Conservation (phyloP, 495 filamentous ascomycete genomes). For the Articulospora tetracladia region DNA sequence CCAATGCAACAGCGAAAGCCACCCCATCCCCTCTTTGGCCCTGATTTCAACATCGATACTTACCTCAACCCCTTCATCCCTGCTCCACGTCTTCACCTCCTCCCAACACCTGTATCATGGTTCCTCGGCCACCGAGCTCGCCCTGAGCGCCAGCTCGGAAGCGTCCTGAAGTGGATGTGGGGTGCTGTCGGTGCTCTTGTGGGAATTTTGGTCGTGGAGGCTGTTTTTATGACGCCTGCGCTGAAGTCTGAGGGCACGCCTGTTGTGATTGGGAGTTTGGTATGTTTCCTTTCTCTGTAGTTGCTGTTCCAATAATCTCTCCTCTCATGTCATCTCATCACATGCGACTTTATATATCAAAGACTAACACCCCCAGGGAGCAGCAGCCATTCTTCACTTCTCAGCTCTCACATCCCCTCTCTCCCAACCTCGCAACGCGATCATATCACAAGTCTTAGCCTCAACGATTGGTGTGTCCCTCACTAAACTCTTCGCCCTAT, state of each 20-base stretch:
- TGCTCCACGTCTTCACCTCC: slow-evolving; percentile 35
- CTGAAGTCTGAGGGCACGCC: slow-evolving; percentile 37
- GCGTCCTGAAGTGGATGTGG: slow-evolving; percentile 45
- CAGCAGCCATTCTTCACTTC: slow-evolving; percentile 73
- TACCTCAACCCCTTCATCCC: slow-evolving; percentile 61
- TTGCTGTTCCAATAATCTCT: too few relatives aligned
- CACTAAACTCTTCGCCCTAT: slow-evolving; percentile 68
- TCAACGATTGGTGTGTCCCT: slow-evolving; percentile 63
- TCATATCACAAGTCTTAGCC: slow-evolving; percentile 69
- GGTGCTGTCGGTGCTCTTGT: slow-evolving; percentile 51
- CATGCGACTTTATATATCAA: background rate
- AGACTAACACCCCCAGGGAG: slow-evolving; percentile 48
- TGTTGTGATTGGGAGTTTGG: slow-evolving; percentile 49
- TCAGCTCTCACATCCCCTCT: slow-evolving; percentile 76
- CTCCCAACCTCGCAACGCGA: slow-evolving; percentile 73
- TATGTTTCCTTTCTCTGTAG: slow-evolving; percentile 22
- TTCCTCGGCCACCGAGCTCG: slow-evolving; percentile 47
- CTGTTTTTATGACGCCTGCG: slow-evolving; percentile 33
- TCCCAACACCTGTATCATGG: slow-evolving; percentile 44
- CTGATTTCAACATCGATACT: slow-evolving; percentile 62
- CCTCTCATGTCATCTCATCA: background rate
- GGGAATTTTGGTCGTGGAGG: slow-evolving; percentile 44
- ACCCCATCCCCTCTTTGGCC: background rate
- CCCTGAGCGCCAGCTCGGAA: slow-evolving; percentile 36
- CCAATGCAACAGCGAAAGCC: background rate